A percentile compares a stretch with the other conserved stretches of the same genome.
Conservation (phyloP, 116 monocot genomes). For the Zostera marina region DNA sequence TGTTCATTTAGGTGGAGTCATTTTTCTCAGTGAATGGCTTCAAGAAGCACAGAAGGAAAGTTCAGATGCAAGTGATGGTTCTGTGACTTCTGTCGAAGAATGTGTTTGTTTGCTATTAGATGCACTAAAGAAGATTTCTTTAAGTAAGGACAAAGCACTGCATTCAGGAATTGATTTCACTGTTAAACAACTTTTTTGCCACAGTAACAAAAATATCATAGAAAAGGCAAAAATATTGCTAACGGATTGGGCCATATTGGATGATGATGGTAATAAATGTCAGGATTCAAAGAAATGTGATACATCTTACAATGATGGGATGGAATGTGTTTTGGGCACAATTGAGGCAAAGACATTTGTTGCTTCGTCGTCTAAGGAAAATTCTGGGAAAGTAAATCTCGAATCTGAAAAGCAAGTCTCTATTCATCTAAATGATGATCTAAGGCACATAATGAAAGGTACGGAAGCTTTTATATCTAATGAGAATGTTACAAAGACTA, state of each 20-base stretch:
- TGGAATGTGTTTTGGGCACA: background rate
- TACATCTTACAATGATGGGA: background rate
- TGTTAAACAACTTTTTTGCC: constrained; percentile 21
- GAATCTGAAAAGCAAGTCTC: background rate
- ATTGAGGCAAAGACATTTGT: background rate
- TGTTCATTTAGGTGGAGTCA: constrained; percentile 48
- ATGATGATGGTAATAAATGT: background rate
- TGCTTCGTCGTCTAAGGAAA: background rate
- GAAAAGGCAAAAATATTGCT: constrained; percentile 30
- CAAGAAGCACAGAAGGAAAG: constrained; percentile 10
- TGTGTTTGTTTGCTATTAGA: constrained; percentile 29
- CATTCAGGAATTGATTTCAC: constrained; percentile 27
- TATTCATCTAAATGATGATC: background rate
- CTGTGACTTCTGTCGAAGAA: constrained; percentile 17
- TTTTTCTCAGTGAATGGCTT: constrained; percentile 44
- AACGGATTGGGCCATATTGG: constrained; percentile 1
- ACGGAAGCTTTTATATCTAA: background rate
- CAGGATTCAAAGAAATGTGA: background rate
- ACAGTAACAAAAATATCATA: constrained; percentile 13
- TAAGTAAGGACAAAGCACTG: constrained; percentile 15
- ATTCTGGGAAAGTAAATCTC: background rate
- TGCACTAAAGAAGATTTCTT: constrained; percentile 36
- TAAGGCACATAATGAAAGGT: background rate
- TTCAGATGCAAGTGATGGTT: constrained; percentile 11
- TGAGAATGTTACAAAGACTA: background rate